phyloP scores from a whole-genome alignment of 345 rosid species.

The Raphanus raphanistrum region DNA sequence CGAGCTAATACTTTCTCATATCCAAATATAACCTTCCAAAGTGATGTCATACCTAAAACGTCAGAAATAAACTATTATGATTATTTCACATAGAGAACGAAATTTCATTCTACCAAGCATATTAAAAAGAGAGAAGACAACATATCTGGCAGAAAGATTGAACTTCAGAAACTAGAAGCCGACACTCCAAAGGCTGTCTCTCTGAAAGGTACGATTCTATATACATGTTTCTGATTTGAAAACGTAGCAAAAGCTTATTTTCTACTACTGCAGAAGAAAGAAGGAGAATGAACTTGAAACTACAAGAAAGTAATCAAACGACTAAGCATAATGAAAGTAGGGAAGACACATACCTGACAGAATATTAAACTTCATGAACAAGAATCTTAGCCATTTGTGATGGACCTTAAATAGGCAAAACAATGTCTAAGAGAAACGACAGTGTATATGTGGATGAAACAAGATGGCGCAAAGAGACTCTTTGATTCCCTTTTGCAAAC shows the following conservation, averaged over 20 bases:
- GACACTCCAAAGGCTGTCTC: neutral
- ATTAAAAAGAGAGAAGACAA: neutral
- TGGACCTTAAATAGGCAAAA: neutral
- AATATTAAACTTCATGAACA: neutral
- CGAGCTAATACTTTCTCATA: no score
- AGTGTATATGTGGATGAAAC: neutral
- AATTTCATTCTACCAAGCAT: neutral
- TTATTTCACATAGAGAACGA: neutral
- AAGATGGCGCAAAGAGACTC: no score
- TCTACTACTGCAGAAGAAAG: neutral
- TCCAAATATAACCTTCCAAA: neutral
- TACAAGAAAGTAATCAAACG: neutral
- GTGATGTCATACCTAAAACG: neutral
- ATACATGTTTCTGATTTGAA: neutral
- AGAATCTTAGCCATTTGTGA: neutral
- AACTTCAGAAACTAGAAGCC: neutral
- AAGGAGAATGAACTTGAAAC: neutral
- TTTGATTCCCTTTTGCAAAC: neutral
- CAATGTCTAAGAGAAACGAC: neutral
- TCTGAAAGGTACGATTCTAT: neutral
- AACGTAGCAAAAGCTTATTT: neutral
- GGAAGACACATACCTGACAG: neutral
- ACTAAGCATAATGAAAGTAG: no score
- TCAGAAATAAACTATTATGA: neutral
- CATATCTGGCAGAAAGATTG: neutral